Conservation (phyloP, 225 moss, liverwort and hornwort species). For the Neckera pumila region DNA sequence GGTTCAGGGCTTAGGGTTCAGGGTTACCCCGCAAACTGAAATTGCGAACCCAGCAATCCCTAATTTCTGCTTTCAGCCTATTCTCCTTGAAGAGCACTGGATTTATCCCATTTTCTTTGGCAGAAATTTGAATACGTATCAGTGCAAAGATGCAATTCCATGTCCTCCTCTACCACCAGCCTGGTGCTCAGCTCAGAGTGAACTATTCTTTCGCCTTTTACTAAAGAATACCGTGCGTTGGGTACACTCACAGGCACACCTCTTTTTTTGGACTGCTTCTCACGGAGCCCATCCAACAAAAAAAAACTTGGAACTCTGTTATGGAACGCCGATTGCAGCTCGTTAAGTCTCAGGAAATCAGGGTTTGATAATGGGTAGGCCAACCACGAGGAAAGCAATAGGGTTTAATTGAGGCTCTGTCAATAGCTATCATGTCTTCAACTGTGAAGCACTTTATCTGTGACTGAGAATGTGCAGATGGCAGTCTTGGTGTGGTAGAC, state of each 20-base stretch:
- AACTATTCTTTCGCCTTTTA: conserved; percentile 36
- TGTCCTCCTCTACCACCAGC: fast-evolving
- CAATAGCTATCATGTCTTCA: neutral
- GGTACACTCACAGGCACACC: neutral
- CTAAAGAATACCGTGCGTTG: conserved; percentile 46
- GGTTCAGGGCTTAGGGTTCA: neutral
- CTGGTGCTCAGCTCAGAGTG: conserved; percentile 9
- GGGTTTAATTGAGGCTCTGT: neutral
- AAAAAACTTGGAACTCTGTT: neutral
- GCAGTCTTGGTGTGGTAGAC: neutral
- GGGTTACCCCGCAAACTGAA: neutral
- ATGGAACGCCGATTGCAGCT: too few relatives aligned
- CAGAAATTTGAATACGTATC: neutral
- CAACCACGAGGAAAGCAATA: neutral
- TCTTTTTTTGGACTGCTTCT: neutral
- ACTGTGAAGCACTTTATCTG: neutral
- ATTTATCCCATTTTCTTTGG: neutral
- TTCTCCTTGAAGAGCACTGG: neutral
- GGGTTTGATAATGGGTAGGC: neutral
- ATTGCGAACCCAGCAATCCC: neutral
- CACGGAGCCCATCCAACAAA: neutral
- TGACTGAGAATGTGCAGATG: neutral
- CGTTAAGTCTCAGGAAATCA: too few relatives aligned
- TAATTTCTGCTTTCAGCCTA: neutral
- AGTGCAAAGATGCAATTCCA: neutral